Evolutionary conservation across 345 rosid species (phyloP), one percentile per base, ranked within the genome.

Genomic region (Rhizophora apiculata): DNA sequence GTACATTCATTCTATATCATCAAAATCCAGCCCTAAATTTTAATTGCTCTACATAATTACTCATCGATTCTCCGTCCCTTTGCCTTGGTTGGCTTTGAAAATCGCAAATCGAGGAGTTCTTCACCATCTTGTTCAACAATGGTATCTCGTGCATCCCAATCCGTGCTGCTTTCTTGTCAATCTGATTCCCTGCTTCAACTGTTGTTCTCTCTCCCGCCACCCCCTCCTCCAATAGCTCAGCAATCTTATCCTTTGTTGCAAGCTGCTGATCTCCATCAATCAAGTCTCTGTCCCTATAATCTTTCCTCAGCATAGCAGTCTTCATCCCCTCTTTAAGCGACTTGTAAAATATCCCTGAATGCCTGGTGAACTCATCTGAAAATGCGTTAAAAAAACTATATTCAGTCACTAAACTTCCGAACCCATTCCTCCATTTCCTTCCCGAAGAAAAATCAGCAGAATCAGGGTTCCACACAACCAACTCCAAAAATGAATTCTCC

Each of bases 371-470:
- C 18, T 72, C 87, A 59, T 72, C 85, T 0, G 96, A 83, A 75
- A 95, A 92, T 0, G 84, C 87, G 76, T 90, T 95, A 0, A 96
- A 90, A 72, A 90, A 90, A 72, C 96, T 75, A 37, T 82, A 90
- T 10, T 90, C 96, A 7, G 36, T 90, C 86, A 1, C 78, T 64
- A 63, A 95, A 92, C 69, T 92, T 95, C 27, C 97, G 96, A 67
- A 81, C 80, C 97, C 97, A 92, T 55, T 95, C 96, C 68, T 89
- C 84, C 99, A 92, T 95, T 79, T 92, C 96, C 79, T 92, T 90
- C 83, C 73, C 87, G 22, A 92, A 64, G 77, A 79, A 83, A 79
- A 88, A 87, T 1, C 97, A 0, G 91, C 87, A 46, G 85, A 86
- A 52, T 83, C 85, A 0, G 92, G 88, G 46, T 92, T 81, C 92